Percentiles rank a stretch among this genome's conserved stretches.
Evolutionary conservation across 352 stramenopile genomes (phyloP).

Genomic region (Phytophthora sp.): DNA sequence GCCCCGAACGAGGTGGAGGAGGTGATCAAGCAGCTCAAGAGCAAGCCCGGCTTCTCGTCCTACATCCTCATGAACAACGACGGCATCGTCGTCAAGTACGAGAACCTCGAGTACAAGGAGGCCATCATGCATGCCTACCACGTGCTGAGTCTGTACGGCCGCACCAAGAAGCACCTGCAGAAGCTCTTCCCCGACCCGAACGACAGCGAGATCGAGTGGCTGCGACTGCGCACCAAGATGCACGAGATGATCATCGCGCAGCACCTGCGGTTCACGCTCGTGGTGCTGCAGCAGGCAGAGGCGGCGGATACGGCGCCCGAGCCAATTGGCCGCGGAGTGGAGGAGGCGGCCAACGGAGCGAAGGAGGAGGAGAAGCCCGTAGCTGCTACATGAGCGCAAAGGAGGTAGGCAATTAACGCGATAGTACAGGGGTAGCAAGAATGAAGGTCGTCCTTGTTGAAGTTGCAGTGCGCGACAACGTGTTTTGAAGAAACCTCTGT

Average conservation of each 20-base stretch:
- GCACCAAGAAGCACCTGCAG: constrained; percentile 83
- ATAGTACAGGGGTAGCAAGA: too few species aligned
- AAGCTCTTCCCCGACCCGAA: constrained; percentile 87
- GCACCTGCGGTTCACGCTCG: constrained; percentile 88
- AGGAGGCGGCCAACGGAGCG: constrained; percentile 40
- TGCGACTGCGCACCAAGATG: constrained; percentile 89
- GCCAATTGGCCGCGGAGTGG: constrained; percentile 22
- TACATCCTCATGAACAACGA: constrained; percentile 95
- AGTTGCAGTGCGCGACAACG: constrained; percentile 2
- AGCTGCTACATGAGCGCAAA: constrained; percentile 30
- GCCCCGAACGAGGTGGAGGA: constrained; percentile 93
- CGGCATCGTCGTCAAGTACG: constrained; percentile 93
- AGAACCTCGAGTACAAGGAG: constrained; percentile 92
- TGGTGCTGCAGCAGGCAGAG: constrained; percentile 81
- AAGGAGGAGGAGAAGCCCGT: constrained; percentile 63
- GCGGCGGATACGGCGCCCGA: constrained; percentile 30
- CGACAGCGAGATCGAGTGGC: constrained; percentile 91
- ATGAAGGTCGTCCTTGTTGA: constrained; percentile 22
- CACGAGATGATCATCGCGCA: constrained; percentile 94
- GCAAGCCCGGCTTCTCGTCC: constrained; percentile 86
- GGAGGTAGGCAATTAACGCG: too few species aligned
- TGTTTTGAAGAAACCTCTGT: too few species aligned
- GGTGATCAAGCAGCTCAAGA: constrained; percentile 92
- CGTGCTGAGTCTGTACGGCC: constrained; percentile 87
- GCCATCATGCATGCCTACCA: constrained; percentile 93